Evolutionary conservation across 192 early-diverging fungal genomes (phyloP), one percentile per base, ranked within the genome.

Genomic region (Linnemannia elongata): DNA sequence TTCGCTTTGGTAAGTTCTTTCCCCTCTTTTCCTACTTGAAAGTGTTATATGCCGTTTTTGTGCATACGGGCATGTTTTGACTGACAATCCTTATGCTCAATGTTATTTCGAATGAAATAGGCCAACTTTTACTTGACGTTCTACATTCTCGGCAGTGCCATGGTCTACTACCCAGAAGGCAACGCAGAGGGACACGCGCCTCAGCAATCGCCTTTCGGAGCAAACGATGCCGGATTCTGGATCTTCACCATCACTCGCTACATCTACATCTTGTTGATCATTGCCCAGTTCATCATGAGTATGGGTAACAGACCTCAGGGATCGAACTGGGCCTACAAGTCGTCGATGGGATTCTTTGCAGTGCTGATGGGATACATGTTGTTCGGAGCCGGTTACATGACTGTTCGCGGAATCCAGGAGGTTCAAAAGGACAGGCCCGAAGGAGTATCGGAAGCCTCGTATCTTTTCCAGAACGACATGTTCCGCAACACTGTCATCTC

Each of bases 261-360:
- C 70, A 75, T 93, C 35, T 98, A 97, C 88, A 89, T 97, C n/a
- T 77, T 96, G 66, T 90, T 97, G 44, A 89, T 99, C 68, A 91
- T 97, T 54, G 92, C 94, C 33, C 93, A 94, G 78, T 96, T 99
- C 88, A 95, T 99, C 63, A 91, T 95, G 30, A 95, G 97, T 79
- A 90, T 99, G 83, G 98, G 98, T 79, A 99, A 99, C 89, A 93
- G 97, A 54, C 98, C 98, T 69, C 97, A 99, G 88, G 98, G 97
- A n/a, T 92, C 91, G 0, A 90, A 90, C 81, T 92, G 92, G 92
- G 89, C 90, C 55, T 93, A 89, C 57, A 90, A 88, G 63, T 72
- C 88, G 15, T 91, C 91, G 24, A 89, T 93, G 60, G 57, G 77
- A 17, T 88, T 88, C 47, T 93, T 90, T 82, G 85, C 89, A 0